Percentiles rank a stretch among this genome's conserved stretches.
Evolutionary conservation across 805 yeast species (phyloP).

Genomic region (Dipodascopsis uninucleata): DNA sequence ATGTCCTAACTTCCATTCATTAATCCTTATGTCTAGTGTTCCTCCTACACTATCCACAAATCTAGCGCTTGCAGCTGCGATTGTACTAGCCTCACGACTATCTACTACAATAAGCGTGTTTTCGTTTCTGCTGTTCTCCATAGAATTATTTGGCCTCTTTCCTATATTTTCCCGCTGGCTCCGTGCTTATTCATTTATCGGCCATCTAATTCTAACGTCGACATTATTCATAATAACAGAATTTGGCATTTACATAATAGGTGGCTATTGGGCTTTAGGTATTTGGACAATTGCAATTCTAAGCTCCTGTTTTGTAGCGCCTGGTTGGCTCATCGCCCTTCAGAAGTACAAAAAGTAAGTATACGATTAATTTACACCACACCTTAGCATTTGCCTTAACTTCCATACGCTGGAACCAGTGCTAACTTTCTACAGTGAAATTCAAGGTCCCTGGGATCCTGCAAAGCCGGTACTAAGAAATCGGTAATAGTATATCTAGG

Average conservation of each 20-base stretch:
- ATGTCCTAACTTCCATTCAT: conserved; percentile 25
- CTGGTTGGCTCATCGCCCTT: conserved; percentile 63
- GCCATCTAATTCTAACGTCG: conserved; percentile 18
- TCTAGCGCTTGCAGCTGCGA: conserved; percentile 76
- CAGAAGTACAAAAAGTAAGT: conserved; percentile 64
- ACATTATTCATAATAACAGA: conserved; percentile 32
- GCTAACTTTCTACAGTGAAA: conserved; percentile 46
- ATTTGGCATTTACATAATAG: conserved; percentile 38
- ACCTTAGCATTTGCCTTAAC: not conserved
- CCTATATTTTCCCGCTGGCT: conserved; percentile 67
- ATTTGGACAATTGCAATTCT: conserved; percentile 52
- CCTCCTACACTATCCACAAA: conserved; percentile 69
- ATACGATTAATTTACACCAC: not conserved
- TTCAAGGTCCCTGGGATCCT: conserved; percentile 92
- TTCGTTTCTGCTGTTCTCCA: conserved; percentile 71
- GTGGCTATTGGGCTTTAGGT: conserved; percentile 43
- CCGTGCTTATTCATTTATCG: conserved; percentile 38
- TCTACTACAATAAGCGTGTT: conserved; percentile 71
- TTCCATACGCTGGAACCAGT: too few relatives aligned
- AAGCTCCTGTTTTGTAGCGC: conserved; percentile 54
- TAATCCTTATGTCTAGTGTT: too few relatives aligned
- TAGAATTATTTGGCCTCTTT: conserved; percentile 65
- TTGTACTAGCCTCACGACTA: conserved; percentile 86
- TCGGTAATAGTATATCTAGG: conserved; percentile 5
- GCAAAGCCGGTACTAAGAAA: conserved; percentile 61